phyloP scores from a whole-genome alignment of 768 basidiomycete genomes.

The Phlebiopsis gigantea region DNA sequence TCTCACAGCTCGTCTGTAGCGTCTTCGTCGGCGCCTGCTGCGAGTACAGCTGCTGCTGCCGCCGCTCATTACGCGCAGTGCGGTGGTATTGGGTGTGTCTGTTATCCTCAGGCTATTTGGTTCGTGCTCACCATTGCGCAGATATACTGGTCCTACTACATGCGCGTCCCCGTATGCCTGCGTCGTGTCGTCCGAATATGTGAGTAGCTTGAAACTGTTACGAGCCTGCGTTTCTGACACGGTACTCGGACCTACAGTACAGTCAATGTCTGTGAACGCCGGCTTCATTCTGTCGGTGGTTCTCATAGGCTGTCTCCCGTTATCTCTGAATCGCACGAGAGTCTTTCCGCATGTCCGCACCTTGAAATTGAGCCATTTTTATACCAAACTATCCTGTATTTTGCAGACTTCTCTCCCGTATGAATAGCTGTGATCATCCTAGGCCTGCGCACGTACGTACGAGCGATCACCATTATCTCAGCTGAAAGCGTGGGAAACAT shows the following conservation, averaged over 20 bases:
- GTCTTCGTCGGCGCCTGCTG: slow-evolving; percentile 12
- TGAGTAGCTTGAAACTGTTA: slow-evolving; percentile 25
- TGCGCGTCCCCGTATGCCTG: slow-evolving; percentile 34
- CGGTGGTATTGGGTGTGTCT: slow-evolving; percentile 30
- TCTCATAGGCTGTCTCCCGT: too few relatives aligned
- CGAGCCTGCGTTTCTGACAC: neutral
- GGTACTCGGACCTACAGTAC: slow-evolving; percentile 21
- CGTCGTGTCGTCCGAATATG: slow-evolving; percentile 29
- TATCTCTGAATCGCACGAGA: too few relatives aligned
- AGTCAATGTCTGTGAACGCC: slow-evolving; percentile 31
- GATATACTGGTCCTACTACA: slow-evolving; percentile 32
- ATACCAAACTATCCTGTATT: too few relatives aligned
- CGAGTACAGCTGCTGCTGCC: slow-evolving; percentile 19
- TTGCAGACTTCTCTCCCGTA: too few relatives aligned
- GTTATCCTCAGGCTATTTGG: neutral
- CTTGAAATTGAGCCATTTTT: too few relatives aligned
- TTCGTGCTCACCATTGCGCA: slow-evolving; percentile 1
- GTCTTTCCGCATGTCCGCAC: too few relatives aligned
- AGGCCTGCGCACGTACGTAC: too few relatives aligned
- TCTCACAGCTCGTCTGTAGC: neutral
- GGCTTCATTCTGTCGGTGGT: too few relatives aligned
- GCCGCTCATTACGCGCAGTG: slow-evolving; percentile 40
- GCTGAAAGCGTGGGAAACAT: too few relatives aligned
- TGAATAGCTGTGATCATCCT: too few relatives aligned
- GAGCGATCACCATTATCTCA: too few relatives aligned